A percentile compares a stretch with the other conserved stretches of the same genome.
Conservation (phyloP, 164 flowering plant genomes). For the Liquidambar formosana region DNA sequence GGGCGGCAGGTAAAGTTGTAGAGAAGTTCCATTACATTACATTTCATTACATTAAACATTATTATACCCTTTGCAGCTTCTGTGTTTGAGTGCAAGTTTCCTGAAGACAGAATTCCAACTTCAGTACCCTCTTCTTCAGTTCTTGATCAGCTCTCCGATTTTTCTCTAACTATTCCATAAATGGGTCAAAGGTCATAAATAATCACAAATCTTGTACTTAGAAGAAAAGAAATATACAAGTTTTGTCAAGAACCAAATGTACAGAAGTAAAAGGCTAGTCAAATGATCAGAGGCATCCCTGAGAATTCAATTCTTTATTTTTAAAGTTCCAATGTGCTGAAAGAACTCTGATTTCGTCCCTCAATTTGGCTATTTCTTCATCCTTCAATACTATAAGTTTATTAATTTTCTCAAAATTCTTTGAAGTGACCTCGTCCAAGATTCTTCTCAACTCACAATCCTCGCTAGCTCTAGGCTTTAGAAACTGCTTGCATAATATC, state of each 20-base stretch:
- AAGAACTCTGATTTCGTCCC: constrained; percentile 80
- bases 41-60: no score
- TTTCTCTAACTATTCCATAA: constrained; percentile 70
- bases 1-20: no score
- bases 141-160: constrained; percentile 85
- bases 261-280: neutral
- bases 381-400: constrained; percentile 68
- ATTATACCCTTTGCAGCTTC: constrained; percentile 92
- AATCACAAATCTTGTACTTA: neutral
- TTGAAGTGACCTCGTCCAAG: constrained; percentile 77
- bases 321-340: constrained; percentile 89
- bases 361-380: constrained; percentile 78
- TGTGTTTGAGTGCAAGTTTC: constrained; percentile 90
- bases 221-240: neutral
- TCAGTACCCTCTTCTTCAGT: constrained; percentile 83
- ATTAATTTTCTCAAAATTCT: constrained; percentile 71
- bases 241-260: neutral
- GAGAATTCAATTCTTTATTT: constrained; percentile 80
- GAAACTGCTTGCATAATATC: constrained; percentile 55
- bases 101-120: constrained; percentile 91
- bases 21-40: no score
- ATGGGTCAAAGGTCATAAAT: constrained; percentile 5
- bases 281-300: constrained; percentile 38
- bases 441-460: constrained; percentile 68
- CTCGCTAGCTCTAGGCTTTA: constrained; percentile 58